A percentile compares a stretch with the other conserved stretches of the same genome.
These are phyloP conservation scores for Paecilomyces sp. DNA, from an alignment of 2,329 filamentous ascomycete species.

Conservation along the genomic window DNA sequence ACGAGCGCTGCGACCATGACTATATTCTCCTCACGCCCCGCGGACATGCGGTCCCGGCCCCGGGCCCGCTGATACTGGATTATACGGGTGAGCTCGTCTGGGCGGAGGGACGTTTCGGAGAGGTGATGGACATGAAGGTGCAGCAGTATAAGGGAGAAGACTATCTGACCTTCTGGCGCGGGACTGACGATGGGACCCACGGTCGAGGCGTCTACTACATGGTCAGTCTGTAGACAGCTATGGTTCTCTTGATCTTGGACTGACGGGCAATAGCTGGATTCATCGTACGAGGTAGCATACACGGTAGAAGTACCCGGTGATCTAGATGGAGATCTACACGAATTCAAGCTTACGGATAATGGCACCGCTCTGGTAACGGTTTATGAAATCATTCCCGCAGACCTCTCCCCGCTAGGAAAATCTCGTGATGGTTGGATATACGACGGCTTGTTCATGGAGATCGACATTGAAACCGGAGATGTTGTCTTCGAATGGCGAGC, in stretches of 20 bases:
- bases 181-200: slow-evolving; percentile 40
- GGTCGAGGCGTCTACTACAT: slow-evolving; percentile 15
- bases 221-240: not conserved
- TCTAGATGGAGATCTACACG: slow-evolving; percentile 31
- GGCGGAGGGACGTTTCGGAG: slow-evolving; percentile 23
- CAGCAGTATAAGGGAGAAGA: slow-evolving; percentile 38
- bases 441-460: slow-evolving; percentile 39
- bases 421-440: slow-evolving; percentile 30
- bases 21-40: slow-evolving; percentile 32
- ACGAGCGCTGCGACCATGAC: slow-evolving; percentile 26
- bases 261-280: slow-evolving; percentile 19
- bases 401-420: slow-evolving; percentile 33
- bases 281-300: slow-evolving; percentile 21
- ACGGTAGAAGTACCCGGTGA: not conserved
- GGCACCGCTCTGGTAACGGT: slow-evolving; percentile 37
- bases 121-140: slow-evolving; percentile 41
- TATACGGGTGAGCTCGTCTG: slow-evolving; percentile 21
- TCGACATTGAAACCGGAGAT: slow-evolving; percentile 37
- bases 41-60: slow-evolving; percentile 21
- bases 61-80: slow-evolving; percentile 35
- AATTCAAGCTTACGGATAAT: slow-evolving; percentile 37
- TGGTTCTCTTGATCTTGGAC: slow-evolving; percentile 15
- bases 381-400: slow-evolving; percentile 31
- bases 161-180: slow-evolving; percentile 44
- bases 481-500: slow-evolving; percentile 43